A percentile compares a stretch with the other conserved stretches of the same genome.
phyloP scores from a whole-genome alignment of 1,139 yeast genomes.

The Saccharomyces hybrid region DNA sequence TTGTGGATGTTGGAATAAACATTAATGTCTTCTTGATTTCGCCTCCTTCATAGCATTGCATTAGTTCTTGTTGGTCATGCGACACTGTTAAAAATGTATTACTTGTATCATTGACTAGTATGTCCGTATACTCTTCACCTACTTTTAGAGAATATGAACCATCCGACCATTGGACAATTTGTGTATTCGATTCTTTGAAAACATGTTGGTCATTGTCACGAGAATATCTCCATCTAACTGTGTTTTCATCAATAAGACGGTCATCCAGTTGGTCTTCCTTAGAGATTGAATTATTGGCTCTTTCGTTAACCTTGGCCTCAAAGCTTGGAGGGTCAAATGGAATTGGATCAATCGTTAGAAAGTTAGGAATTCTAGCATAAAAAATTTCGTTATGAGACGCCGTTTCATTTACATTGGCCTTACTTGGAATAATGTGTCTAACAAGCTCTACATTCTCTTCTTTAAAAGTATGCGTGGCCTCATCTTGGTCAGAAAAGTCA shows the following conservation, averaged over 20 bases:
- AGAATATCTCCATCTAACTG: conserved; percentile 89
- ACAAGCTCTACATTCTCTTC: conserved; percentile 59
- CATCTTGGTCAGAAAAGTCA: conserved; percentile 34
- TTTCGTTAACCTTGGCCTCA: conserved; percentile 35
- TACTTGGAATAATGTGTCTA: conserved; percentile 50
- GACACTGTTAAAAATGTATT: conserved; percentile 69
- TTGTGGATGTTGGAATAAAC: conserved; percentile 81
- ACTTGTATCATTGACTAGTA: conserved; percentile 53
- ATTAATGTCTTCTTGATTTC: conserved; percentile 48
- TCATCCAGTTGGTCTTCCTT: conserved; percentile 42
- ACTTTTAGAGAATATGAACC: conserved; percentile 79
- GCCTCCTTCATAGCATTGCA: conserved; percentile 46
- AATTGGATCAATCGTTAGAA: conserved; percentile 70
- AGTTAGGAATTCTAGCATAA: conserved; percentile 70
- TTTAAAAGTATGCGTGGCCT: conserved; percentile 37
- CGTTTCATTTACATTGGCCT: conserved; percentile 34
- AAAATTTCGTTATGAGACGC: conserved; percentile 39
- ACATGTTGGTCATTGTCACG: conserved; percentile 52
- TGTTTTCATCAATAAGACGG: conserved; percentile 64
- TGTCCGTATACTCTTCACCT: conserved; percentile 84
- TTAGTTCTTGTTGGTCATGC: conserved; percentile 62
- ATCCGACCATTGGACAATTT: conserved; percentile 89
- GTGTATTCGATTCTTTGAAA: conserved; percentile 79
- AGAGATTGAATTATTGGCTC: conserved; percentile 29
- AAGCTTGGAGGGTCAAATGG: conserved; percentile 79